Evolutionary conservation across 257 asterid species (phyloP).

Genomic region (Marsdenia floribunda): DNA sequence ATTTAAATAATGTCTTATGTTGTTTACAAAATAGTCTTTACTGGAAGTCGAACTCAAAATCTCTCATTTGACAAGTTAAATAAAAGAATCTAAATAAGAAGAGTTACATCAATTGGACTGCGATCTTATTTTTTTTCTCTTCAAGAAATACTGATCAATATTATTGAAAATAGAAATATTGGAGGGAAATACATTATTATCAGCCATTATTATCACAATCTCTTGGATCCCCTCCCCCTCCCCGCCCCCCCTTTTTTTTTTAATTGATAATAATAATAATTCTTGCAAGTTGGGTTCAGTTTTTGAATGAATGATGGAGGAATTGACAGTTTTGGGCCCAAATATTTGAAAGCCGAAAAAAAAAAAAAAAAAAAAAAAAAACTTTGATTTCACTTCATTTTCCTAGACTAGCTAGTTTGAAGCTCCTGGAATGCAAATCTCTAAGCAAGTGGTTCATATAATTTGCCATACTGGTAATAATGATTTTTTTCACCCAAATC

Average conservation of each 20-base stretch:
- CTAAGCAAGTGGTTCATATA: slow-evolving; percentile 1
- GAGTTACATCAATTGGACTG: too few species aligned
- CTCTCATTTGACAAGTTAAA: too few species aligned
- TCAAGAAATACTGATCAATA: too few species aligned
- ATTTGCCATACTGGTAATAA: neutral
- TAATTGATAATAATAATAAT: neutral
- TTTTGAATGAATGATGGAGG: neutral
- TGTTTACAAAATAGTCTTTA: too few species aligned
- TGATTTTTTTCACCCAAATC: neutral
- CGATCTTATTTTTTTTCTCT: too few species aligned
- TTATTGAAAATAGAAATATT: too few species aligned
- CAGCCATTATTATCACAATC: neutral
- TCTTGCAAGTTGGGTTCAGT: slow-evolving; percentile 15
- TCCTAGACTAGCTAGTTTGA: neutral
- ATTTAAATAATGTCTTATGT: too few species aligned
- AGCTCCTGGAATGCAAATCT: neutral
- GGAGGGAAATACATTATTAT: neutral
- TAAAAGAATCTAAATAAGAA: too few species aligned
- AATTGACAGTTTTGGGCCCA: slow-evolving; percentile 14
- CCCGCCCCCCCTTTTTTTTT: neutral
- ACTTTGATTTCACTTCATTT: neutral
- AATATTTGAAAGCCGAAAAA: neutral
- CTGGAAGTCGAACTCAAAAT: too few species aligned
- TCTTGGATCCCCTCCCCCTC: neutral
- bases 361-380: neutral